Evolutionary conservation across 176 grass and related monocot genomes (phyloP), one percentile per base, ranked within the genome.

Genomic region (Oryza nivara): DNA sequence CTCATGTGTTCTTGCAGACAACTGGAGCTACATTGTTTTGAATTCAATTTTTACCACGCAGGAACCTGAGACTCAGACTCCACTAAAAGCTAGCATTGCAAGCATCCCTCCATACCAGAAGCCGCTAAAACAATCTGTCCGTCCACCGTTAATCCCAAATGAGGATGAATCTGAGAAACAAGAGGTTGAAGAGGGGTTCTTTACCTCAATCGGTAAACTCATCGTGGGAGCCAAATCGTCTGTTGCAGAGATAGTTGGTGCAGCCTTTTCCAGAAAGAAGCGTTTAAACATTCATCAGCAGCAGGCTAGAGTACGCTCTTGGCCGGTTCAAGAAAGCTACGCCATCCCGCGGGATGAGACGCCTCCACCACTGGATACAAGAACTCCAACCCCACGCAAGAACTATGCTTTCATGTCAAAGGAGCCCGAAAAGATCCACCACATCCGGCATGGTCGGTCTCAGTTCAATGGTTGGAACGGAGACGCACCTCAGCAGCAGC

Each of bases 381-480:
- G 93, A 22, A 64, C 84, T 2, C 91, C 93, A 0, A 95, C 83
- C 73, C 91, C 91, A 68, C 91, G 80, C 68, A 93, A 88, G 85
- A 90, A 84, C 77, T 95, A 95, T 19, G 84, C 92, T 20, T 98
- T 93, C 91, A 92, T 91, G 87, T 88, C 95, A 7, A 92, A 92
- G 66, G 93, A 95, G 77, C 91, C 89, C 0, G 91, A 93, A 73
- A 95, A 90, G 82, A 85, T 95, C 84, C 96, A 98, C 73, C 89
- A 90, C 67, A 87, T 95, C 79, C 89, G 92, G n/a, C 91, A 91
- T 10, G 78, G 70, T 6, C 80, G 85, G 36, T 49, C 91, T 30
- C 80, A 84, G 75, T 46, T 75, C 19, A 74, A 36, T 16, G 93
- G 88, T 17, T 90, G 89, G 90, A 88, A 83, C 40, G 84, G 84